Conservation (phyloP, 257 asterid species). For the Catharanthus roseus region DNA sequence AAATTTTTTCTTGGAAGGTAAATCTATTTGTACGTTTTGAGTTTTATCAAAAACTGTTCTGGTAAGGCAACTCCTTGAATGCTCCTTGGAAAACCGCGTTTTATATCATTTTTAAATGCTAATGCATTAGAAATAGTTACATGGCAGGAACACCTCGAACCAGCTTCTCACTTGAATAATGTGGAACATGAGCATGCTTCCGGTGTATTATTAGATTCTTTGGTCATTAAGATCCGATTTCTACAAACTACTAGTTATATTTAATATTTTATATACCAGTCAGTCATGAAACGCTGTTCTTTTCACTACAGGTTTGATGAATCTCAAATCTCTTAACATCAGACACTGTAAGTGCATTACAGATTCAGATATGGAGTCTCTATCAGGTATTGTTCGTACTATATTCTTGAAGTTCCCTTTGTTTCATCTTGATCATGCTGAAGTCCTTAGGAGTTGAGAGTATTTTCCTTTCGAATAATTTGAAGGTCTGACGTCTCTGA, state of each 20-base stretch:
- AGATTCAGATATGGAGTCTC: conserved; percentile 78
- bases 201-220: background rate
- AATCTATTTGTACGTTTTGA: background rate
- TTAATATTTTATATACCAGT: background rate
- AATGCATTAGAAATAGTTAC: background rate
- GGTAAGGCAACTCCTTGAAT: background rate
- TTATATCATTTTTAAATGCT: background rate
- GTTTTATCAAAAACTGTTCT: background rate
- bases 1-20: background rate
- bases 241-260: background rate
- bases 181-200: background rate
- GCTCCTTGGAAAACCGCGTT: background rate
- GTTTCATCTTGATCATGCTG: conserved; percentile 1
- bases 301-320: conserved; percentile 47
- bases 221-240: background rate
- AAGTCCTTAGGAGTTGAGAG: background rate
- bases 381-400: conserved; percentile 47
- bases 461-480: conserved; percentile 17
- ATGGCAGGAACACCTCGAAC: background rate
- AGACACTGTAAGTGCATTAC: conserved; percentile 86
- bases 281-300: background rate
- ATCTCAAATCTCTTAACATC: conserved; percentile 71
- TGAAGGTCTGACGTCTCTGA: conserved; percentile 59
- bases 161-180: background rate
- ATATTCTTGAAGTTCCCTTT: conserved; percentile 2